Conservation (phyloP, 1,139 yeast species). For the Scheffersomyces illinoinensis region DNA sequence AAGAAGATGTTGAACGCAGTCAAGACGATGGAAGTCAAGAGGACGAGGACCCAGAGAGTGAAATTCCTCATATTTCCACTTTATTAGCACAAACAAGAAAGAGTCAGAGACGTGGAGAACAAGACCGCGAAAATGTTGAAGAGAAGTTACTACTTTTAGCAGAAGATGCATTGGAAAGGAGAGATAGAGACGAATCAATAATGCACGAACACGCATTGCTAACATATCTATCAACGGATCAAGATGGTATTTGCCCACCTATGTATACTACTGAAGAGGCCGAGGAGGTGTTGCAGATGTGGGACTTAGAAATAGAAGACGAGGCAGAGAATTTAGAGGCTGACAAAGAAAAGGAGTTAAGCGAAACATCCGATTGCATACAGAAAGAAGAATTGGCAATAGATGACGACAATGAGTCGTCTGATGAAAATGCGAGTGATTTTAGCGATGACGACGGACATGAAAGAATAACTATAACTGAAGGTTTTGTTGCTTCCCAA, state of each 20-base stretch:
- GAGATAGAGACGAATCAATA: constrained; percentile 18
- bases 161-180: constrained; percentile 15
- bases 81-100: constrained; percentile 1
- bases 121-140: constrained; percentile 10
- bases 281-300: constrained; percentile 10
- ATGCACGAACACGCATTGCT: constrained; percentile 24
- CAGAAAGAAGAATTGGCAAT: neutral
- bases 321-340: neutral
- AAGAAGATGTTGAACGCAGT: neutral
- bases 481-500: neutral
- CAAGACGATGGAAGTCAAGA: neutral
- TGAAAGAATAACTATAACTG: neutral
- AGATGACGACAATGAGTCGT: constrained; percentile 1
- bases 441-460: constrained; percentile 2
- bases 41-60: constrained; percentile 2
- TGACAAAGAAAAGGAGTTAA: constrained; percentile 1
- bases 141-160: constrained; percentile 10
- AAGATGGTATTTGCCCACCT: constrained; percentile 3
- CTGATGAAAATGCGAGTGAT: neutral
- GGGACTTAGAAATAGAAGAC: constrained; percentile 10
- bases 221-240: constrained; percentile 9
- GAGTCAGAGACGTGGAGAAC: constrained; percentile 2
- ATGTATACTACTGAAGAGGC: constrained; percentile 12
- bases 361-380: neutral
- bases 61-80: constrained; percentile 2